A percentile compares a stretch with the other conserved stretches of the same genome.
Conservation (phyloP, 345 rosid species). For the Rhizophora mangle region DNA sequence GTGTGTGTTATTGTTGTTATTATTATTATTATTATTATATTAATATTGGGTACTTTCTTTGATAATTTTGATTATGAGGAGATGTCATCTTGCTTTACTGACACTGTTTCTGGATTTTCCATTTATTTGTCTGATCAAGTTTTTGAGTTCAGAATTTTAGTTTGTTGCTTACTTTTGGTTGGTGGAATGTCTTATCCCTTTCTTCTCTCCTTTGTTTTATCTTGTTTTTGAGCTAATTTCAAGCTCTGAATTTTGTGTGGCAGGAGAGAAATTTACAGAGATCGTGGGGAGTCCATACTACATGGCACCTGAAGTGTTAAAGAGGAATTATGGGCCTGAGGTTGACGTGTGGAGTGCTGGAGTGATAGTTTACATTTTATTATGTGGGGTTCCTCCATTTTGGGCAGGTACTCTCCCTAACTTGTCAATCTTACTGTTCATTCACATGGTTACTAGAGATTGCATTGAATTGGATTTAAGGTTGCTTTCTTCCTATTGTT, state of each 20-base stretch:
- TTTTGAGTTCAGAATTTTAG: slow-evolving; percentile 9
- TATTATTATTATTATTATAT: no score
- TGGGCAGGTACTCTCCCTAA: slow-evolving; percentile 62
- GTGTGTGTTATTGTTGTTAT: no score
- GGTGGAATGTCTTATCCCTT: not conserved
- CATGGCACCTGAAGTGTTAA: slow-evolving; percentile 95
- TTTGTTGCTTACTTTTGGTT: not conserved
- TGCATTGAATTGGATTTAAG: slow-evolving; percentile 2
- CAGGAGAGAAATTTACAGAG: slow-evolving; percentile 79
- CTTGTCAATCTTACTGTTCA: slow-evolving; percentile 5
- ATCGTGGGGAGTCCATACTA: slow-evolving; percentile 95
- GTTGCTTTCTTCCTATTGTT: slow-evolving; percentile 13
- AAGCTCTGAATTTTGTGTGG: slow-evolving; percentile 3
- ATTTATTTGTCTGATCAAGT: not conserved
- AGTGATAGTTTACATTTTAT: slow-evolving; percentile 76
- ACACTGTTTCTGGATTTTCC: not conserved
- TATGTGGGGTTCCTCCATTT: slow-evolving; percentile 94
- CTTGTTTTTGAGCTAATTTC: not conserved
- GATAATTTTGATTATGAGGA: no score
- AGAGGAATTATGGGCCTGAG: slow-evolving; percentile 83
- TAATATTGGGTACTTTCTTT: no score
- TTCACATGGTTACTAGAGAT: slow-evolving; percentile 1
- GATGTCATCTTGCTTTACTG: no score
- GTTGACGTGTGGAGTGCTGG: slow-evolving; percentile 96
- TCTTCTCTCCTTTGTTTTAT: not conserved